These are phyloP conservation scores for Omphalotus olearius DNA, from an alignment of 1,284 basidiomycete genomes.

Conservation along the genomic window DNA sequence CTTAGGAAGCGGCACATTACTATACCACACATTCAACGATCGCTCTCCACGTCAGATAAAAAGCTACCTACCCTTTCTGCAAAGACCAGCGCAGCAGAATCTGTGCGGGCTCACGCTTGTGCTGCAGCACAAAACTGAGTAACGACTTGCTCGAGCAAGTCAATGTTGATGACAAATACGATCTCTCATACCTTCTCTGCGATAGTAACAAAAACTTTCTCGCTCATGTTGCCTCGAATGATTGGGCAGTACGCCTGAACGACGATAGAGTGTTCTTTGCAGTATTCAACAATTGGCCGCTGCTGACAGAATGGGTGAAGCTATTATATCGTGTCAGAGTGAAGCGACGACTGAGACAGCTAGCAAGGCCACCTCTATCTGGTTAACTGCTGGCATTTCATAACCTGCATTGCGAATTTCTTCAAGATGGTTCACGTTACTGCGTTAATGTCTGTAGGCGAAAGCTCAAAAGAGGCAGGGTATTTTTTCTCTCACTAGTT, in stretches of 20 bases:
- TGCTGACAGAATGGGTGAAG: constrained; percentile 86
- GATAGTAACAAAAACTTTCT: constrained; percentile 48
- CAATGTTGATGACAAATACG: too few species aligned
- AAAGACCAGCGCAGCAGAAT: constrained; percentile 81
- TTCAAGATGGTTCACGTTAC: constrained; percentile 74
- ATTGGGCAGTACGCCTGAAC: constrained; percentile 81
- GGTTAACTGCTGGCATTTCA: constrained; percentile 74
- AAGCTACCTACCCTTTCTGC: constrained; percentile 58
- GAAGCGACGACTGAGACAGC: not conserved
- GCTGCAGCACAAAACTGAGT: constrained; percentile 25
- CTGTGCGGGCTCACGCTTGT: constrained; percentile 59
- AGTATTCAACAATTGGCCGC: constrained; percentile 74
- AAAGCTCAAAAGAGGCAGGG: not conserved
- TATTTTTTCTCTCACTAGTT: constrained; percentile 58
- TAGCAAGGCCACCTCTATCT: constrained; percentile 61
- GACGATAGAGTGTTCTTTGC: constrained; percentile 60
- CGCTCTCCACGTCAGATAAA: not conserved
- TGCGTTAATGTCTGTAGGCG: constrained; percentile 23
- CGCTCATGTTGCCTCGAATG: constrained; percentile 54
- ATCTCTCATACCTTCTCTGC: constrained; percentile 57
- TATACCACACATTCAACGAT: constrained; percentile 16
- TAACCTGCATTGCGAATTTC: constrained; percentile 63
- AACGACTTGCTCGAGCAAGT: too few species aligned
- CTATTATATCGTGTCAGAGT: constrained; percentile 27
- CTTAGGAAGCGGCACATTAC: constrained; percentile 74